A percentile compares a stretch with the other conserved stretches of the same genome.
These are phyloP conservation scores for Pleurotus ostreatus DNA, from an alignment of 768 basidiomycete genomes.

Conservation along the genomic window DNA sequence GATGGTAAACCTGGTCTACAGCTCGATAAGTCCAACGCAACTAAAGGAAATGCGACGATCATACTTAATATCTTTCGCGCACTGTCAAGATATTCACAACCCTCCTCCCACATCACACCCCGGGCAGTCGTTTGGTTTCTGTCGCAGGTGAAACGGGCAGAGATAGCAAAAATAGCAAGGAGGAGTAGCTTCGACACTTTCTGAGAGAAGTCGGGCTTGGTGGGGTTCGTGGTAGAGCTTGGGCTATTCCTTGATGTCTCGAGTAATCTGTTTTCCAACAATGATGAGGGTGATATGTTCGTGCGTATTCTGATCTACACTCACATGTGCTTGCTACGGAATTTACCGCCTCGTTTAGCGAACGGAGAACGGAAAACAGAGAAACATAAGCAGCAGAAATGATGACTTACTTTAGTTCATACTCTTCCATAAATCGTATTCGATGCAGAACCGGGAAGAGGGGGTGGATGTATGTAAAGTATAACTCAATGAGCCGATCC, in stretches of 20 bases:
- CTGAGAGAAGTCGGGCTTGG: slow-evolving; percentile 54
- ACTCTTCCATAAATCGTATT: slow-evolving; percentile 63
- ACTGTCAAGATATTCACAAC: slow-evolving; percentile 56
- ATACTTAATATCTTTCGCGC: slow-evolving; percentile 65
- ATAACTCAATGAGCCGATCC: slow-evolving; percentile 66
- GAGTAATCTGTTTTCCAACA: slow-evolving; percentile 19
- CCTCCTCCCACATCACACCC: slow-evolving; percentile 70
- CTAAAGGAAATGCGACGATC: slow-evolving; percentile 12
- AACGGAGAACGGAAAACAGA: background rate
- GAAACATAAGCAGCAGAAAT: background rate
- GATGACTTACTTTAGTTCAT: slow-evolving; percentile 41
- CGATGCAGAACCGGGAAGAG: slow-evolving; percentile 80
- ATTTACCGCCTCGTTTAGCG: background rate
- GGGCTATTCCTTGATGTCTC: slow-evolving; percentile 15
- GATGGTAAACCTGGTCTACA: slow-evolving; percentile 49
- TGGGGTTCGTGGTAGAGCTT: slow-evolving; percentile 26
- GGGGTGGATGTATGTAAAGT: slow-evolving; percentile 83
- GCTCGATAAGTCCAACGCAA: background rate
- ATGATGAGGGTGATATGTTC: background rate
- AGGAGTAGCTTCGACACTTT: slow-evolving; percentile 66
- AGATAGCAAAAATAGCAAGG: slow-evolving; percentile 77
- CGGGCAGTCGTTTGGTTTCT: slow-evolving; percentile 39
- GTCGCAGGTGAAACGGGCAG: slow-evolving; percentile 65
- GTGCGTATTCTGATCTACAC: background rate
- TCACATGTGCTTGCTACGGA: background rate